Base-by-base conservation (phyloP, 108 stramenopile species). In the Pseudonitzschia multistriata region DNA sequence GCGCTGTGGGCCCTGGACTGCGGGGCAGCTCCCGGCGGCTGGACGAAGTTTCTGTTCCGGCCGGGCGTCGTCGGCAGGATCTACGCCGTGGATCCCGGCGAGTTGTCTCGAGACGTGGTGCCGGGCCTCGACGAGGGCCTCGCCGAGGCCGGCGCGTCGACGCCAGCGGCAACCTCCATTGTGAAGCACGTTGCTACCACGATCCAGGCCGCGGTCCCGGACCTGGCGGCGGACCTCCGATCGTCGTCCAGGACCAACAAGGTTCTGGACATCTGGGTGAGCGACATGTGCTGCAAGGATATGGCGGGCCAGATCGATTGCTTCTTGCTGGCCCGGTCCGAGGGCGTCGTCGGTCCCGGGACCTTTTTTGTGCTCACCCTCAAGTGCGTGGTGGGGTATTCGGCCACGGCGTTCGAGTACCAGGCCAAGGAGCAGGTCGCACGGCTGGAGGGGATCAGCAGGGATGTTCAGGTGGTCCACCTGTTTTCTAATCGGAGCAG, bases 11-110 rank as follows among this genome's bases (percentile, higher is more conserved):
- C 76, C 13, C 56, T 89, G 30, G 88, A 89, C 68, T 86, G 85
- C 60, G 88, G 88, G 29, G 73, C 83, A 5, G 74, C 88, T n/a
- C 88, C 85, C 3, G 88, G 85, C 30, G 88, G 88, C 2, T 89
- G 88, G 88, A 85, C 85, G 1, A 84, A 89, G 55, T 86, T 78
- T 49, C 52, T 89, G 25, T 49, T 82, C 1, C 78, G 81, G 49
- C 49, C 75, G 27, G 73, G 72, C 2, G 30, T 64, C 24, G 78
- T 81, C 19, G 61, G 71, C 11, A 40, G 70, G 33, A 63, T 86
- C 22, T 86, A 83, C 57, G 63, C 79, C 6, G 78, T 86, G 49
- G 88, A 89, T 80, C 88, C 88, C 7, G 88, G 83, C 13, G 39
- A 64, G 14, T 47, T 89, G 72, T 68, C 74, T 52, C 42, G 62